Evolutionary conservation across 345 rosid genomes (phyloP), one percentile per base, ranked within the genome.

Genomic region (Litchi chinensis): DNA sequence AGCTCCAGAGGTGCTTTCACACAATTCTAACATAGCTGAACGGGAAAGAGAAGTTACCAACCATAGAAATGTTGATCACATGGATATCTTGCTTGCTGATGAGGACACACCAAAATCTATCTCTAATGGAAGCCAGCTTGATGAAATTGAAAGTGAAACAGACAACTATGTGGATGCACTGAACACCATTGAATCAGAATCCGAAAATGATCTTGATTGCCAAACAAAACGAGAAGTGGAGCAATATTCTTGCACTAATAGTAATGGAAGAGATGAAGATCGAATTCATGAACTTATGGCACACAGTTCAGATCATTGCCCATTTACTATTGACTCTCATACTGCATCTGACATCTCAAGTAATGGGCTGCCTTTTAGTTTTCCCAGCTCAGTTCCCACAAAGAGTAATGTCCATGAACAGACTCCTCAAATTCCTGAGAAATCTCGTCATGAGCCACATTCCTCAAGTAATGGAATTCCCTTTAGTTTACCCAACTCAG

Each of bases 91-190:
- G 8, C 75, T 74, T 68, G 82, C 76, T 83, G 85, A 79, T 69
- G 83, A 75, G 46, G 82, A 70, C 80, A 41, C 75, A 73, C 77
- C 46, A n/a, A 78, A 72, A 76, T 82, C 90, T 81, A 79, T 78
- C 69, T 72, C 77, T 50, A 52, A 26, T 72, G 74, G 62, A 43
- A 77, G 83, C 40, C 87, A 83, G 76, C 74, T 74, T 75, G 84
- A 87, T 52, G 93, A 90, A 78, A 79, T 83, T 76, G 99, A 90
- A 78, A 95, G 99, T 63, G 98, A 93, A 84, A 80, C 89, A 54
- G 99, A 93, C 52, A 80, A 88, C 76, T 93, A 76, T 66, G 82
- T 87, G 88, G 99, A 95, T 88, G 98, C 98, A 21, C 94, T 91
- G 73, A 92, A 93, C 81, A 88, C 89, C 16, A 90, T 96, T 39